Conservation (phyloP, 208 protist species). For the Trypanosoma lewisi region DNA sequence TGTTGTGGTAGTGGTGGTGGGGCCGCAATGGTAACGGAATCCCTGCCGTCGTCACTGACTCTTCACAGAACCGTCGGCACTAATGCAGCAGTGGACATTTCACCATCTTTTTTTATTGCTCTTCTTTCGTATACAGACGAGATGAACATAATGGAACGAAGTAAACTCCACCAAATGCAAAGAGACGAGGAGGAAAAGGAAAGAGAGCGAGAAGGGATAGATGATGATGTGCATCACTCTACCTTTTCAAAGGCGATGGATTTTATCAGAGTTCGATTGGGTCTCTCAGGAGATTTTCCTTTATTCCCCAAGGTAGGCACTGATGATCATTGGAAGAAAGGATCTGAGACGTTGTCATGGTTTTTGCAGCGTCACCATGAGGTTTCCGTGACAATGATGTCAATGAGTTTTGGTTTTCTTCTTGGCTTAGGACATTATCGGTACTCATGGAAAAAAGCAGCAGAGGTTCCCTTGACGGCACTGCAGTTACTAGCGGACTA, state of each 20-base stretch:
- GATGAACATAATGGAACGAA: not conserved
- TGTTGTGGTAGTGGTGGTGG: too few relatives aligned
- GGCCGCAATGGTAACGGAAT: not conserved
- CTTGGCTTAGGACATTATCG: constrained; percentile 3
- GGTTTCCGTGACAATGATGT: constrained; percentile 16
- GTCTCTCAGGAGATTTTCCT: not conserved
- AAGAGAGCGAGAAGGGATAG: too few relatives aligned
- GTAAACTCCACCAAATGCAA: not conserved
- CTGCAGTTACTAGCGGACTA: constrained; percentile 33
- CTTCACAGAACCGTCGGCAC: not conserved
- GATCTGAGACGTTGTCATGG: constrained; percentile 12
- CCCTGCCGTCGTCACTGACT: not conserved
- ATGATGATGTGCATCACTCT: too few relatives aligned
- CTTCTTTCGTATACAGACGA: constrained; percentile 20
- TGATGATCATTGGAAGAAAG: not conserved
- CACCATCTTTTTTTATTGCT: constrained; percentile 9
- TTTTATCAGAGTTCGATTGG: constrained; percentile 14
- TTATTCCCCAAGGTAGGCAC: not conserved
- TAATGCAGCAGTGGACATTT: constrained; percentile 10
- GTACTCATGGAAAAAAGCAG: constrained; percentile 18
- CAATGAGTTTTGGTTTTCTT: constrained; percentile 26
- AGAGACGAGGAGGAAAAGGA: not conserved
- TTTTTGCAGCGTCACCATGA: constrained; percentile 24
- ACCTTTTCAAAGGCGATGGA: not conserved
- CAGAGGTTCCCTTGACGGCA: constrained; percentile 29